Conservation (phyloP, 2,329 filamentous ascomycete species). For the Herpotrichia juniperi region DNA sequence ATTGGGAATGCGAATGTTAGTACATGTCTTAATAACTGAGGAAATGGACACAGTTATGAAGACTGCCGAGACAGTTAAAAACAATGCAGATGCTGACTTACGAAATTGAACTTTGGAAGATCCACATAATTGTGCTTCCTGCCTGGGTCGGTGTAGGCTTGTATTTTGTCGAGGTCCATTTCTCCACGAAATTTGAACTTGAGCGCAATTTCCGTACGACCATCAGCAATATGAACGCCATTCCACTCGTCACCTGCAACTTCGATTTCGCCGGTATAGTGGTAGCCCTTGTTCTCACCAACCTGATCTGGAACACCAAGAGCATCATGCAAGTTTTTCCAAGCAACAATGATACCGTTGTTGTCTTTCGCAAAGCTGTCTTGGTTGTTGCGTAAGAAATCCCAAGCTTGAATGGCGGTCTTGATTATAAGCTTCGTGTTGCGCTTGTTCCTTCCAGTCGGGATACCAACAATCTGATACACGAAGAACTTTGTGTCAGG, state of each 20-base stretch:
- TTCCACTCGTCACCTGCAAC: not conserved
- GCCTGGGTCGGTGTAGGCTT: not conserved
- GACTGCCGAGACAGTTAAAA: too few species aligned
- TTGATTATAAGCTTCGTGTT: slow-evolving; percentile 12
- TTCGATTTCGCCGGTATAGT: not conserved
- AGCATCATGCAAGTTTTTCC: slow-evolving; percentile 4
- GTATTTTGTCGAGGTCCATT: not conserved
- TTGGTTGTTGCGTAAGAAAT: slow-evolving; percentile 5
- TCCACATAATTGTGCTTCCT: not conserved
- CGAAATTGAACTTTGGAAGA: not conserved
- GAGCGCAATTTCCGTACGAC: not conserved
- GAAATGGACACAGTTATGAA: too few species aligned
- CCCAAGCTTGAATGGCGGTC: slow-evolving; percentile 11
- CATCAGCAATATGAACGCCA: not conserved
- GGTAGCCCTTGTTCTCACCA: not conserved
- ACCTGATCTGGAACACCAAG: not conserved
- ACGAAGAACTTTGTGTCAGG: slow-evolving; percentile 15
- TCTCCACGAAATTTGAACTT: not conserved
- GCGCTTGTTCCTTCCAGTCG: slow-evolving; percentile 1
- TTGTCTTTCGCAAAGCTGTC: slow-evolving; percentile 17
- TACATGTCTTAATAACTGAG: too few species aligned
- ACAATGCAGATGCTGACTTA: too few species aligned
- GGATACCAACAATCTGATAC: slow-evolving; percentile 14
- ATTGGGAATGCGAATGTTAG: too few species aligned
- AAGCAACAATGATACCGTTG: slow-evolving; percentile 14